These are phyloP conservation scores for Ceratocystis lukuohia DNA, from an alignment of 2,329 filamentous ascomycete genomes.

Conservation along the genomic window DNA sequence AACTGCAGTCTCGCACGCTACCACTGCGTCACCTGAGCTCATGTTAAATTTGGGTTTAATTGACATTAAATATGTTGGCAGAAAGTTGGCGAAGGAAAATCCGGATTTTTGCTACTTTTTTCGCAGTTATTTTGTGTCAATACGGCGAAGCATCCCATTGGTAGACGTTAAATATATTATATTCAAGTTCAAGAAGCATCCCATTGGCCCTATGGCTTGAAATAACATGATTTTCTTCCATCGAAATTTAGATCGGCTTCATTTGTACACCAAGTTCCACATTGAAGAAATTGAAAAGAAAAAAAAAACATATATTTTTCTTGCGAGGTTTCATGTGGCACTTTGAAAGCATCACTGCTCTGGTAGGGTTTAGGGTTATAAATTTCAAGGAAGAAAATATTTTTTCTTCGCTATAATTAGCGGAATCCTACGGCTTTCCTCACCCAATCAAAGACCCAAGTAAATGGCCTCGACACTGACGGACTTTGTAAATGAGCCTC, in stretches of 20 bases:
- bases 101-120: not conserved
- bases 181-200: not conserved
- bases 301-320: not conserved
- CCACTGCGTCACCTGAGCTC: slow-evolving; percentile 17
- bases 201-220: not conserved
- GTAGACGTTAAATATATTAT: too few relatives aligned
- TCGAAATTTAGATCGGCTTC: too few relatives aligned
- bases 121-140: too few relatives aligned
- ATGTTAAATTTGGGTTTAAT: rapidly evolving
- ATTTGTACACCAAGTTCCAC: too few relatives aligned
- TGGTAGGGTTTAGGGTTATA: not conserved
- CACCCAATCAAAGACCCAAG: not conserved
- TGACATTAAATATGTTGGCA: not conserved
- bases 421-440: slow-evolving; percentile 1
- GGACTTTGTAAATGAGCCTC: slow-evolving; percentile 3
- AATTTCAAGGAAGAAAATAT: not conserved
- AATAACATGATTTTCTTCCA: not conserved
- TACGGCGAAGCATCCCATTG: not conserved
- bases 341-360: not conserved
- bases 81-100: too few relatives aligned
- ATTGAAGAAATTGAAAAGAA: not conserved
- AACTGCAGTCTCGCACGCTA: slow-evolving; percentile 14
- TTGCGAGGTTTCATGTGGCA: not conserved
- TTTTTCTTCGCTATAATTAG: not conserved
- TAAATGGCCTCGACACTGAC: not conserved